Conservation (phyloP, 169 alveolate species). For the Theileria luwenshuni region DNA sequence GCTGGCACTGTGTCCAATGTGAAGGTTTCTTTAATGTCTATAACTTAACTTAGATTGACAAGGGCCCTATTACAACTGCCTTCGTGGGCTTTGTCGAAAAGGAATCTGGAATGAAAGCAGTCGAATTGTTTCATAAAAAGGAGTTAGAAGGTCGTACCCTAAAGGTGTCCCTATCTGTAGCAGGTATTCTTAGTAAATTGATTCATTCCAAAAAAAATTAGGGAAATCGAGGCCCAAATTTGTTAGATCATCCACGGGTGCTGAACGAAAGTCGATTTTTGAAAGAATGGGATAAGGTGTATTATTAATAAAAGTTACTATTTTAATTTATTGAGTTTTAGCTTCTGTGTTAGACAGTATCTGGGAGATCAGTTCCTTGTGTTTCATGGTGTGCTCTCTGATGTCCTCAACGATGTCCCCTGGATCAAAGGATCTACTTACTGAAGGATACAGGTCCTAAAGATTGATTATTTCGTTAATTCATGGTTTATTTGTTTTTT, state of each 20-base stretch:
- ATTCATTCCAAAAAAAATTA: background rate
- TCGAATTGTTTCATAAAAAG: conserved; percentile 9
- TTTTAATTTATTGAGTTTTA: conserved; percentile 15
- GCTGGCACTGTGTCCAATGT: conserved; percentile 8
- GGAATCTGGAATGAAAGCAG: conserved; percentile 19
- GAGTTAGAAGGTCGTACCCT: conserved; percentile 19
- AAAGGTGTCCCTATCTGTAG: conserved; percentile 11
- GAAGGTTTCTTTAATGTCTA: background rate
- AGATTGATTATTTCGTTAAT: too few relatives aligned
- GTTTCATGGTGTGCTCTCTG: conserved; percentile 22
- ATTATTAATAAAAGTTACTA: conserved; percentile 1
- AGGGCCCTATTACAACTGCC: conserved; percentile 10
- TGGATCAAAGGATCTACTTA: conserved; percentile 22
- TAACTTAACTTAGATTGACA: conserved; percentile 1
- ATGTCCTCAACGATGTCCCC: conserved; percentile 45
- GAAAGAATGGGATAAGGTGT: conserved; percentile 18
- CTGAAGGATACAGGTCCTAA: background rate
- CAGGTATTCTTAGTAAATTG: background rate
- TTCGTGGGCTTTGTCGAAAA: conserved; percentile 11
- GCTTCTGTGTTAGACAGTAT: conserved; percentile 22
- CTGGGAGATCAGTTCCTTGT: conserved; percentile 37
- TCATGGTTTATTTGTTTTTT: too few relatives aligned
- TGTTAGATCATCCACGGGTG: background rate
- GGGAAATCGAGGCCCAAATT: conserved; percentile 2
- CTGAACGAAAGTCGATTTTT: conserved; percentile 21